These are phyloP conservation scores for Prunus mira DNA, from an alignment of 306 rosid species.

Conservation along the genomic window DNA sequence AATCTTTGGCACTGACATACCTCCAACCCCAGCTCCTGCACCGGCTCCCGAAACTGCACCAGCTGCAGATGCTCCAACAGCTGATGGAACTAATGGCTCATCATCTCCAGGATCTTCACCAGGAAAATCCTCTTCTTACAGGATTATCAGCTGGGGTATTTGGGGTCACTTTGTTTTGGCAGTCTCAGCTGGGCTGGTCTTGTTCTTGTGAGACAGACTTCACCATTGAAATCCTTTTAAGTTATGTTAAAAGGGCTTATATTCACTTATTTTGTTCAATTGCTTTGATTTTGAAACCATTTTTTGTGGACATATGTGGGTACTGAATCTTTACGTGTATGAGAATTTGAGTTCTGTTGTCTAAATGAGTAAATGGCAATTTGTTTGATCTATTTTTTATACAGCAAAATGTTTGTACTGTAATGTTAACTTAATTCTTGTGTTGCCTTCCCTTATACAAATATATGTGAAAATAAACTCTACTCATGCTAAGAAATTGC, in stretches of 20 bases:
- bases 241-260: constrained; percentile 43
- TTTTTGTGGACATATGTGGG: constrained; percentile 63
- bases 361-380: constrained; percentile 11
- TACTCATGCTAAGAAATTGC: no score
- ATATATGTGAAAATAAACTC: neutral
- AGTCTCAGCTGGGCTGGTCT: constrained; percentile 42
- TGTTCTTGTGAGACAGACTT: constrained; percentile 47
- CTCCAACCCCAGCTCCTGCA: constrained; percentile 81
- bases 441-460: neutral
- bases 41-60: constrained; percentile 73
- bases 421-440: neutral
- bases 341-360: constrained; percentile 34
- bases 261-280: constrained; percentile 37
- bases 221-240: constrained; percentile 21
- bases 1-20: constrained; percentile 79
- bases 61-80: constrained; percentile 67
- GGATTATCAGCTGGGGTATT: constrained; percentile 47
- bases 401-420: neutral
- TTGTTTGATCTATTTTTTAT: constrained; percentile 18
- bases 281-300: constrained; percentile 50
- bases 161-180: constrained; percentile 56
- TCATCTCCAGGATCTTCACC: constrained; percentile 60
- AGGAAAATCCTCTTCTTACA: constrained; percentile 53
- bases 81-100: constrained; percentile 22
- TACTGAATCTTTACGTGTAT: constrained; percentile 48